Evolutionary conservation across 768 basidiomycete species (phyloP).

Genomic region (Phlebiopsis gigantea): DNA sequence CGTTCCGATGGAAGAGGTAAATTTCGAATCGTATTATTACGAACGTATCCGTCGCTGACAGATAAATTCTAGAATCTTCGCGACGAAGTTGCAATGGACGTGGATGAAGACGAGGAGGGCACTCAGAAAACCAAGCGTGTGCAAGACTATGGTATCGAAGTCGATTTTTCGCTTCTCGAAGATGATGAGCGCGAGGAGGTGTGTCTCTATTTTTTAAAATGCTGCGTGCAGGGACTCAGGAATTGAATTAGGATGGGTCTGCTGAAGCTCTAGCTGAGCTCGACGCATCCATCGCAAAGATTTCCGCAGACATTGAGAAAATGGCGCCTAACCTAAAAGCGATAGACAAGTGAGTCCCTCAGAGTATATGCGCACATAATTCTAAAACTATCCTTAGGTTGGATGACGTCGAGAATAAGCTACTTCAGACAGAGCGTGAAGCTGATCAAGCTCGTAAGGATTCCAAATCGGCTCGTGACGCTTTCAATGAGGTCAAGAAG

Average conservation of each 20-base stretch:
- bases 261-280: conserved; percentile 63
- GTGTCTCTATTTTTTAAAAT: conserved; percentile 15
- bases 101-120: conserved; percentile 84
- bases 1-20: conserved; percentile 93
- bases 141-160: conserved; percentile 83
- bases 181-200: conserved; percentile 73
- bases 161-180: conserved; percentile 71
- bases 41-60: neutral
- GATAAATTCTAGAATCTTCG: conserved; percentile 57
- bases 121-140: conserved; percentile 69
- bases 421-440: conserved; percentile 86
- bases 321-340: conserved; percentile 98
- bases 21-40: conserved; percentile 7
- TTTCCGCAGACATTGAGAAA: conserved; percentile 77
- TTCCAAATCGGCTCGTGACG: conserved; percentile 84
- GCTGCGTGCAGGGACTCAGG: neutral
- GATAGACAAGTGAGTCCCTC: conserved; percentile 63
- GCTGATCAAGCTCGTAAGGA: conserved; percentile 90
- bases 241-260: conserved; percentile 47
- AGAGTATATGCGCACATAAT: neutral
- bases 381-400: conserved; percentile 39
- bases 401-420: conserved; percentile 78
- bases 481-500: conserved; percentile 84
- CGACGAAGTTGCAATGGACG: conserved; percentile 86
- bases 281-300: conserved; percentile 65